These are phyloP conservation scores for Hortaea werneckii DNA, from an alignment of 2,329 filamentous ascomycete species.

Conservation along the genomic window DNA sequence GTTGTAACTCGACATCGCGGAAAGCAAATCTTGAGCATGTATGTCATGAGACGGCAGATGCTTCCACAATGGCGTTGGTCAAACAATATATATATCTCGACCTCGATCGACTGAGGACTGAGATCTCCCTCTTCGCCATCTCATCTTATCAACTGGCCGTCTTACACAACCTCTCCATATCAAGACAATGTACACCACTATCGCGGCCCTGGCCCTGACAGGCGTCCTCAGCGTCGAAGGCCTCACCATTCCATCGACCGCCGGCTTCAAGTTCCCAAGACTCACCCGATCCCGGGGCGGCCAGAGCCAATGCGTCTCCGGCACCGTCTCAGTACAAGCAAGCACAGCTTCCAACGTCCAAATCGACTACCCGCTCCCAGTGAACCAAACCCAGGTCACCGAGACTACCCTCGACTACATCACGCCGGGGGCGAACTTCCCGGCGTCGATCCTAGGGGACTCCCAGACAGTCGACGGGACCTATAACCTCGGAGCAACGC, in stretches of 20 bases:
- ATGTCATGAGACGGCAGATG: no score
- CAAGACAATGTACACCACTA: no score
- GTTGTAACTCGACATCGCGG: no score
- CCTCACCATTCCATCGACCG: not conserved
- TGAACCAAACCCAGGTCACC: constrained; percentile 20
- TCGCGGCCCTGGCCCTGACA: no score
- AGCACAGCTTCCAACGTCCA: constrained; percentile 17
- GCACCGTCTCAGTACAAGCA: constrained; percentile 16
- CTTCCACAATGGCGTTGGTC: no score
- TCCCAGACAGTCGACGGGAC: not conserved
- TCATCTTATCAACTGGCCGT: no score
- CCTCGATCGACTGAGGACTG: no score
- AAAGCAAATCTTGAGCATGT: no score
- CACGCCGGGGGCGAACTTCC: constrained; percentile 11
- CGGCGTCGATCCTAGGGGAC: not conserved
- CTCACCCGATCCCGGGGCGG: constrained; percentile 14
- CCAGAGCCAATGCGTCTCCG: constrained; percentile 19
- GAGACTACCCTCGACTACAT: constrained; percentile 15
- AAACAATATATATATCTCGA: no score
- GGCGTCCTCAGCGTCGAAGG: no score
- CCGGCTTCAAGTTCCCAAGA: constrained; percentile 10
- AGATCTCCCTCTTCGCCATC: no score
- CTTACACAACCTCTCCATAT: no score
- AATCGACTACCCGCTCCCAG: constrained; percentile 17
- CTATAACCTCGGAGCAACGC: constrained; percentile 1